phyloP scores from a whole-genome alignment of 2,329 filamentous ascomycete genomes.

The Pseudovirgaria hyperparasitica region DNA sequence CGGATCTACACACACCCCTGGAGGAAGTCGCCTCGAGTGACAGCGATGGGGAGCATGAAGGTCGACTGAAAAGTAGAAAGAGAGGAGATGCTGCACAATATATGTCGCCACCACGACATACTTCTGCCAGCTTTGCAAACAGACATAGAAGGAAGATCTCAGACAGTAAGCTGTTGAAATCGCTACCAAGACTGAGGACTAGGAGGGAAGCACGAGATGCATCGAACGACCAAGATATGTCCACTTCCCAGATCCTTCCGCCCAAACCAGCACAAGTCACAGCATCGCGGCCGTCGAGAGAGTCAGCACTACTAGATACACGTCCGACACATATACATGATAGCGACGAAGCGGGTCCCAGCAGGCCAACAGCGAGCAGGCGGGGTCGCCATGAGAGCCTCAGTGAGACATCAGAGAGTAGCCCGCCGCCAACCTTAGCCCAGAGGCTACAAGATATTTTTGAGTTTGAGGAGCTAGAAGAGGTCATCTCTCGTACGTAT shows the following conservation, averaged over 20 bases:
- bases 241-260: slow-evolving; percentile 26
- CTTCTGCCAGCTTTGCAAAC: too few relatives aligned
- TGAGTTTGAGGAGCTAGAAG: slow-evolving; percentile 64
- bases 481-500: slow-evolving; percentile 59
- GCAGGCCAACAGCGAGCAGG: slow-evolving; percentile 11
- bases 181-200: slow-evolving; percentile 45
- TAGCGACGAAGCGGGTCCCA: too few relatives aligned
- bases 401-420: slow-evolving; percentile 9
- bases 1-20: slow-evolving; percentile 71
- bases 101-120: too few relatives aligned
- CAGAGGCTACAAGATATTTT: slow-evolving; percentile 55
- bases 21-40: slow-evolving; percentile 62
- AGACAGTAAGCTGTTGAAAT: slow-evolving; percentile 52
- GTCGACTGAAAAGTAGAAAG: too few relatives aligned
- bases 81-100: too few relatives aligned
- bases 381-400: slow-evolving; percentile 16
- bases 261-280: slow-evolving; percentile 12
- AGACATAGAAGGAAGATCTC: slow-evolving; percentile 49
- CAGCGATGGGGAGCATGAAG: slow-evolving; percentile 43
- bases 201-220: slow-evolving; percentile 16
- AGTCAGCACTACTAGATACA: neutral
- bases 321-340: neutral
- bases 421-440: slow-evolving; percentile 46
- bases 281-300: slow-evolving; percentile 2
- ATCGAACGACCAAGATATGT: slow-evolving; percentile 38